Conservation (phyloP, 345 rosid genomes). For the Luvunga scandens region DNA sequence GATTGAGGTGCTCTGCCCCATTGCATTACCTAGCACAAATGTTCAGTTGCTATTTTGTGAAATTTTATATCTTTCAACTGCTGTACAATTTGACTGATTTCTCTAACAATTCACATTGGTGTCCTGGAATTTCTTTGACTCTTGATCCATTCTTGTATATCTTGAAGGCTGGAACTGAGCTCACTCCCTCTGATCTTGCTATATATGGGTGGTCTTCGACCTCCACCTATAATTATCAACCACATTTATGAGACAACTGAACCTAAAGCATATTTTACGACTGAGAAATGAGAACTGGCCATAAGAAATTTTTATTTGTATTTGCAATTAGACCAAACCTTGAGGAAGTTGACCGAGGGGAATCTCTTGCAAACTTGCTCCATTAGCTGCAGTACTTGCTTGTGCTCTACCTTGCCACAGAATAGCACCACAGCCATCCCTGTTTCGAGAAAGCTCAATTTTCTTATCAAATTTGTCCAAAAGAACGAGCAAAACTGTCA, state of each 20-base stretch:
- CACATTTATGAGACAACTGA: neutral
- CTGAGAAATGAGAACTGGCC: neutral
- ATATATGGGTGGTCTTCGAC: slow-evolving; percentile 45
- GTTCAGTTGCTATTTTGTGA: neutral
- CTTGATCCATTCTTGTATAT: slow-evolving; percentile 51
- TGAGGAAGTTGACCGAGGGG: slow-evolving; percentile 56
- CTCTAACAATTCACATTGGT: slow-evolving; percentile 33
- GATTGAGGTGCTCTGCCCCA: neutral
- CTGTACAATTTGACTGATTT: slow-evolving; percentile 40
- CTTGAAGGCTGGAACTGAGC: slow-evolving; percentile 42
- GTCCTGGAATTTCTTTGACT: slow-evolving; percentile 43
- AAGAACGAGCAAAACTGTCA: neutral
- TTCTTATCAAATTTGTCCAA: neutral
- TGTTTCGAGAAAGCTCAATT: slow-evolving; percentile 5
- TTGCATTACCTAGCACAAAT: neutral
- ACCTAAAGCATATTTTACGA: neutral
- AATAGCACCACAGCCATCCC: slow-evolving; percentile 53
- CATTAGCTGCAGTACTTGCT: slow-evolving; percentile 37
- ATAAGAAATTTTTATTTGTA: neutral
- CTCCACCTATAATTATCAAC: slow-evolving; percentile 35
- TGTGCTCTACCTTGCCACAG: slow-evolving; percentile 34
- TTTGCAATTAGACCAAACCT: slow-evolving; percentile 24
- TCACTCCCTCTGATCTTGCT: slow-evolving; percentile 42
- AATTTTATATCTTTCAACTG: slow-evolving; percentile 17
- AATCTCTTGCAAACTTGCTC: slow-evolving; percentile 50